Percentiles rank a stretch among this genome's conserved stretches.
Evolutionary conservation across 345 rosid species (phyloP).

Genomic region (Populus alba): DNA sequence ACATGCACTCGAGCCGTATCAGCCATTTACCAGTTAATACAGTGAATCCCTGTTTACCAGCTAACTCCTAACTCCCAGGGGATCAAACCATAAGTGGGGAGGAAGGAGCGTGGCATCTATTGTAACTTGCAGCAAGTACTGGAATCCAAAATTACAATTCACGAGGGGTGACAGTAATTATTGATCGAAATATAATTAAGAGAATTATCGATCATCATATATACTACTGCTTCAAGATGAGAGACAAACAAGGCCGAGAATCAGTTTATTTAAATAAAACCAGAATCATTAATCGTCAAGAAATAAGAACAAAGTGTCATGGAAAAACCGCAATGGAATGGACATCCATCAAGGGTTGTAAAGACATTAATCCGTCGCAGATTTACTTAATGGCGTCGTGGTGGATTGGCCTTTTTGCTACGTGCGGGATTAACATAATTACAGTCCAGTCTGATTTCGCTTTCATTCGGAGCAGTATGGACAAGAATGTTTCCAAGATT

Average conservation of each 20-base stretch:
- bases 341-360: neutral
- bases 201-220: neutral
- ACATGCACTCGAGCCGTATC: neutral
- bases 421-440: conserved; percentile 15
- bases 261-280: neutral
- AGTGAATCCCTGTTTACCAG: neutral
- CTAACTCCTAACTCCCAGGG: neutral
- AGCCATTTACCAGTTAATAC: neutral
- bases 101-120: too few species aligned
- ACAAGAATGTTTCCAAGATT: conserved; percentile 48
- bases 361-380: neutral
- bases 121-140: too few species aligned
- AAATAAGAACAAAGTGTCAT: neutral
- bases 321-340: neutral
- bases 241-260: neutral
- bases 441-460: conserved; percentile 50
- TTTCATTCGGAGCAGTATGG: conserved; percentile 22
- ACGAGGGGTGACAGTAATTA: neutral
- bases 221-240: neutral
- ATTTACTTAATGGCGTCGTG: neutral
- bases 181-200: neutral
- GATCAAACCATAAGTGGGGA: neutral
- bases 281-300: neutral
- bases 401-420: neutral
- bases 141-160: neutral